Percentiles rank a stretch among this genome's conserved stretches.
phyloP scores from a whole-genome alignment of 2,329 filamentous ascomycete species.

The Arthrobotrys conoides region DNA sequence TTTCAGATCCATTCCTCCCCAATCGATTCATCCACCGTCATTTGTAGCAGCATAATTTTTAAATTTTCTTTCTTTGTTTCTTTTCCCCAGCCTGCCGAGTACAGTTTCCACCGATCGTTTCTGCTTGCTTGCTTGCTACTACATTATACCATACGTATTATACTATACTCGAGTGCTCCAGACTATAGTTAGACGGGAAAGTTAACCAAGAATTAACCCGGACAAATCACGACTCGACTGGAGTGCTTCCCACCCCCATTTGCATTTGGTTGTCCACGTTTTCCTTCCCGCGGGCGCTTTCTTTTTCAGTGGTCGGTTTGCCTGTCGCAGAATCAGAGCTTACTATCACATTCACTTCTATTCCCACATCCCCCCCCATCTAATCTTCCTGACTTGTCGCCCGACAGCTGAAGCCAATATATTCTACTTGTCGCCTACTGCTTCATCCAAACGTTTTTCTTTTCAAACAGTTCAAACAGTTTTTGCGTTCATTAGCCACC shows the following conservation, averaged over 20 bases:
- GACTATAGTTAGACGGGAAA: slow-evolving; percentile 26
- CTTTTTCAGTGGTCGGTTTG: slow-evolving; percentile 45
- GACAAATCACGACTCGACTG: slow-evolving; percentile 38
- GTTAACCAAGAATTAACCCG: slow-evolving; percentile 27
- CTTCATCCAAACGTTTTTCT: slow-evolving; percentile 14
- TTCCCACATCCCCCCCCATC: slow-evolving; percentile 35
- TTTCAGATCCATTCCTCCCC: slow-evolving; percentile 43
- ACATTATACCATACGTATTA: background rate
- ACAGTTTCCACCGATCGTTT: slow-evolving; percentile 22
- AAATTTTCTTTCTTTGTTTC: slow-evolving; percentile 14
- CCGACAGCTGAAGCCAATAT: slow-evolving; percentile 43
- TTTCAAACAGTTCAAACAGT: slow-evolving; percentile 22
- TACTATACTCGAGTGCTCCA: background rate
- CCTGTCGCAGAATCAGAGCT: slow-evolving; percentile 41
- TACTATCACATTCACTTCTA: slow-evolving; percentile 46
- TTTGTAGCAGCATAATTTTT: slow-evolving; percentile 42
- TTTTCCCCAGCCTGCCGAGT: slow-evolving; percentile 19
- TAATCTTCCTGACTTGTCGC: slow-evolving; percentile 60
- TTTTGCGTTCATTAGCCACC: slow-evolving; percentile 44
- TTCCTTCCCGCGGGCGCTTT: slow-evolving; percentile 37
- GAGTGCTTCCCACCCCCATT: slow-evolving; percentile 1
- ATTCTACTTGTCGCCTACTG: slow-evolving; percentile 43
- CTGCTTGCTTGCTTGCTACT: background rate
- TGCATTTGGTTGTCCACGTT: slow-evolving; percentile 51
- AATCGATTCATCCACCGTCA: slow-evolving; percentile 33